phyloP scores from a whole-genome alignment of 1,284 basidiomycete genomes.

The Sanghuangporus baumii region DNA sequence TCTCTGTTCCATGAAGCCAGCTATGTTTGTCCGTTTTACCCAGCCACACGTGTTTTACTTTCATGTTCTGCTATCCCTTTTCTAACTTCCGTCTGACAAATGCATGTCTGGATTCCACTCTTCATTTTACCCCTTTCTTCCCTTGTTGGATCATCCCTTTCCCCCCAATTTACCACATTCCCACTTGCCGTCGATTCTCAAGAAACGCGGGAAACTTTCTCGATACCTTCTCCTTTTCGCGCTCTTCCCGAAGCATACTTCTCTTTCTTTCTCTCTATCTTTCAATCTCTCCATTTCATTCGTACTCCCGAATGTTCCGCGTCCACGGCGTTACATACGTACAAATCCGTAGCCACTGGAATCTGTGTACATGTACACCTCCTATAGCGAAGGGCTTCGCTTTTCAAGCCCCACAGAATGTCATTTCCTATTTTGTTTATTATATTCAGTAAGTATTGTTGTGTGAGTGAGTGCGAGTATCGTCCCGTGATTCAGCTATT shows the following conservation, averaged over 20 bases:
- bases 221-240: too few relatives aligned
- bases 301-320: not conserved
- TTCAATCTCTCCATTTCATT: not conserved
- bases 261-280: conserved; percentile 5
- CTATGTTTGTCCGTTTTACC: conserved; percentile 10
- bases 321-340: not conserved
- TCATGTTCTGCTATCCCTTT: not conserved
- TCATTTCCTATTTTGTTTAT: not conserved
- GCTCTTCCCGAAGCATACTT: conserved; percentile 11
- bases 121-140: conserved; percentile 15
- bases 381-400: conserved; percentile 43
- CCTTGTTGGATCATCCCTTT: not conserved
- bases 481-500: not conserved
- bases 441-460: not conserved
- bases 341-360: not conserved
- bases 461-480: not conserved
- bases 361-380: conserved; percentile 15
- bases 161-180: too few relatives aligned
- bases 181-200: too few relatives aligned
- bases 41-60: not conserved
- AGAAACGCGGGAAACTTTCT: too few relatives aligned
- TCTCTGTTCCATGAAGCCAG: conserved; percentile 8
- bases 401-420: conserved; percentile 34
- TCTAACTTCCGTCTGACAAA: not conserved
- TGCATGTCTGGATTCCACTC: not conserved